Base-by-base conservation (phyloP, 352 stramenopile genomes). In the Pelagophyceae sp. region DNA sequence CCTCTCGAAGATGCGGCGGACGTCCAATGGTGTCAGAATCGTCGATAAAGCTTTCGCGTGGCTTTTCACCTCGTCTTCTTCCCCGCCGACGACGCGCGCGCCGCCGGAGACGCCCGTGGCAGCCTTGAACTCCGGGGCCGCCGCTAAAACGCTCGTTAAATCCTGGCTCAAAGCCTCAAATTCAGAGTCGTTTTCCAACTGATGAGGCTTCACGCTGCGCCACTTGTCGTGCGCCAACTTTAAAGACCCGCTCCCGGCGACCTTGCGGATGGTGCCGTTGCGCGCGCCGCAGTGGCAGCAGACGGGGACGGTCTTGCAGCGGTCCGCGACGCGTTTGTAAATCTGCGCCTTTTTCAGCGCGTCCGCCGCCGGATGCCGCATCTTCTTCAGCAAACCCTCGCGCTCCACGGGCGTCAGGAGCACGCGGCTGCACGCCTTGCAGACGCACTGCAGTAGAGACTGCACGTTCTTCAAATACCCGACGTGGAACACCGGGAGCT, bases 401-500 rank as follows among this genome's bases (percentile, higher is more conserved):
- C 94, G 85, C 72, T 99, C 96, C 5, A 83, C 80, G n/a, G 93
- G 89, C 17, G 87, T 81, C 31, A 99, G 80, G 45, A 99, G 81
- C 19, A 99, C 92, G 38, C 94, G 85, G 31, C 89, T 96, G 84
- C 96, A 99, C 29, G 87, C 90, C 84, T 97, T 96, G 80, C 96
- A 99, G 71, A 99, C 98, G 81, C 95, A 98, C 83, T 99, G 96
- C 40, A 99, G 83, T 27, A 99, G 91, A 72, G 95, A 91, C 20
- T 98, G 91, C 69, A 95, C 98, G 79, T 97, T 93, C 78, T 99
- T 98, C 82, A 99, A 96, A 84, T 98, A 99, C 3, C 97, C 97
- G 84, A 99, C 99, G 86, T 99, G 96, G 83, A 99, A 99, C 75
- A 98, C 96, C 0, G 97, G 97, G 40, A 99, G 89, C 79, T 95